A percentile compares a stretch with the other conserved stretches of the same genome.
Evolutionary conservation across 768 basidiomycete species (phyloP).

Genomic region (Phylloporus scabripes): DNA sequence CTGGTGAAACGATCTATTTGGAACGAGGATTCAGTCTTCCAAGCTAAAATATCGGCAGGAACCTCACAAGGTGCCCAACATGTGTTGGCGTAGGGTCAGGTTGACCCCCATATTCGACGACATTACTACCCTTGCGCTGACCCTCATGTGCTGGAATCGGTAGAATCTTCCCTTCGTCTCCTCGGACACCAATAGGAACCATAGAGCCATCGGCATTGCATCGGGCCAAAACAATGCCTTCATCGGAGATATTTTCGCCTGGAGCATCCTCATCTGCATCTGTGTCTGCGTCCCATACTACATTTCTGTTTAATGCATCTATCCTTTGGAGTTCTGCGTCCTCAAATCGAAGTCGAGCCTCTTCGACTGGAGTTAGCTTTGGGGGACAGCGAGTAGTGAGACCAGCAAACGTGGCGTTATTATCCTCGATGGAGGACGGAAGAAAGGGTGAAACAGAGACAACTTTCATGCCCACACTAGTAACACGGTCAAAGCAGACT

Average conservation of each 20-base stretch:
- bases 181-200: conserved; percentile 54
- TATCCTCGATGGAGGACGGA: conserved; percentile 56
- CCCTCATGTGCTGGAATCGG: conserved; percentile 32
- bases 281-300: conserved; percentile 62
- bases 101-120: conserved; percentile 43
- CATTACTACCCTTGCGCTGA: conserved; percentile 1
- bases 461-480: conserved; percentile 64
- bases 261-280: conserved; percentile 56
- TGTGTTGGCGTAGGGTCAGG: conserved; percentile 47
- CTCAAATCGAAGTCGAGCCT: conserved; percentile 45
- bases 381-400: conserved; percentile 33
- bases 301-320: conserved; percentile 56
- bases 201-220: conserved; percentile 16
- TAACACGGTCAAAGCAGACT: neutral
- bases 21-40: conserved; percentile 2
- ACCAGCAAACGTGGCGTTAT: conserved; percentile 52
- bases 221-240: conserved; percentile 24
- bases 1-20: conserved; percentile 17
- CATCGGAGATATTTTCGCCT: conserved; percentile 42
- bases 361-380: conserved; percentile 52
- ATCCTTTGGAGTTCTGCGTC: conserved; percentile 55
- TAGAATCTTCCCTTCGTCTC: conserved; percentile 50
- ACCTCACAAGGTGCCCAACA: conserved; percentile 52
- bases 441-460: conserved; percentile 70
- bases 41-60: neutral